Evolutionary conservation across 768 basidiomycete genomes (phyloP).

Genomic region (Cantharellus anzutake): DNA sequence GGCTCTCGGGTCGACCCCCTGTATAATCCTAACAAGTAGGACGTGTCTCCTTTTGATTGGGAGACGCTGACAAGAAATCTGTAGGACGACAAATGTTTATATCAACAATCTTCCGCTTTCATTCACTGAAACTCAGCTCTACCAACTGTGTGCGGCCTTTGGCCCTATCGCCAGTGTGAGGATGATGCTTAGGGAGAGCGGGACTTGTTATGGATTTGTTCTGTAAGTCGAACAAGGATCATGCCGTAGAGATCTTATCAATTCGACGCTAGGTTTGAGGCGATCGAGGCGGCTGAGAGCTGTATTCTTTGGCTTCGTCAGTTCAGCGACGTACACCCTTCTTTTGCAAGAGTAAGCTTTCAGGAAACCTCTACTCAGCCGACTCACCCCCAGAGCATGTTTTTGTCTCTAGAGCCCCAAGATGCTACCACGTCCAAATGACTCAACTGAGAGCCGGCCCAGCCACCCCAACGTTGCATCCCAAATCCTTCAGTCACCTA

Average conservation of each 20-base stretch:
- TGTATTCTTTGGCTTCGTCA: constrained; percentile 54
- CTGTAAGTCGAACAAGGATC: constrained; percentile 27
- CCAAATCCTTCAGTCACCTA: background rate
- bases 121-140: constrained; percentile 63
- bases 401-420: background rate
- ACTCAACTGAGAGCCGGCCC: background rate
- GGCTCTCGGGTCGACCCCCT: constrained; percentile 4
- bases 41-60: background rate
- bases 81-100: constrained; percentile 56
- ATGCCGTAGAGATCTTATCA: background rate
- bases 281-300: constrained; percentile 44
- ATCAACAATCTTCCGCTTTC: constrained; percentile 77
- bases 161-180: constrained; percentile 59
- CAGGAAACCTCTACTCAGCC: background rate
- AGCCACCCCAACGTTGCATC: background rate
- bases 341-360: constrained; percentile 55
- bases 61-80: background rate
- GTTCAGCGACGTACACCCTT: constrained; percentile 65
- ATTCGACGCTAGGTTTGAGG: constrained; percentile 35
- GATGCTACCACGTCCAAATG: background rate
- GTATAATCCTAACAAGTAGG: constrained; percentile 7
- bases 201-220: constrained; percentile 64
- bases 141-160: constrained; percentile 49
- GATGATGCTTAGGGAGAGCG: constrained; percentile 68
- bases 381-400: background rate